Evolutionary conservation across 139 green algal species (phyloP).

Genomic region (Astrephomene gubernaculifera): DNA sequence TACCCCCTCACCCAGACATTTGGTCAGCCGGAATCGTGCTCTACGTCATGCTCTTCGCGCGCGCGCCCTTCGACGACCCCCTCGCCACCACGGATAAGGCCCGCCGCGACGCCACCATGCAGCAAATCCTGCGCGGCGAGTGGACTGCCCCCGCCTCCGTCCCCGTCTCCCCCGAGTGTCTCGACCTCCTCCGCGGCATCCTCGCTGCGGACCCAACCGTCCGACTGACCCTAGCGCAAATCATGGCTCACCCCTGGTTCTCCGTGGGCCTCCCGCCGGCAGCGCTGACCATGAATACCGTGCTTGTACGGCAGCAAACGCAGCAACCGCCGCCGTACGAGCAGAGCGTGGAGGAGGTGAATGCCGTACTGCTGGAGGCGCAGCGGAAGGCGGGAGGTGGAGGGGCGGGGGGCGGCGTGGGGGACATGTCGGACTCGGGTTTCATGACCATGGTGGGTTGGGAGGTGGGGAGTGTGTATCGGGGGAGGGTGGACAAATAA

Average conservation of each 20-base stretch:
- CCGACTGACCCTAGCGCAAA: constrained; percentile 72
- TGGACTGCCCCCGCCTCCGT: constrained; percentile 32
- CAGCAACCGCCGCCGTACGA: constrained; percentile 36
- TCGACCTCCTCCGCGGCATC: constrained; percentile 55
- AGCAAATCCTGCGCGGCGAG: constrained; percentile 61
- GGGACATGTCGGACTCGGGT: constrained; percentile 4
- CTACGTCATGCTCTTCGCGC: constrained; percentile 96
- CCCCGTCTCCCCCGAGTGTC: constrained; percentile 48
- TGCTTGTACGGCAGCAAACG: constrained; percentile 32
- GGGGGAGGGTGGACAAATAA: no score
- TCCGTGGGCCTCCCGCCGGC: constrained; percentile 50
- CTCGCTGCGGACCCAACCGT: constrained; percentile 67
- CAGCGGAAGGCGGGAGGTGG: background rate
- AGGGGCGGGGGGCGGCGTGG: background rate
- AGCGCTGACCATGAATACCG: constrained; percentile 60
- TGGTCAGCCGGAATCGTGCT: constrained; percentile 93
- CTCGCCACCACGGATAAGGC: constrained; percentile 38
- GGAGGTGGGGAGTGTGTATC: background rate
- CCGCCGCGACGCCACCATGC: constrained; percentile 54
- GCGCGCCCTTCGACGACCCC: constrained; percentile 95
- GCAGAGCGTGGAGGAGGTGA: constrained; percentile 45
- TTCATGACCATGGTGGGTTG: constrained; percentile 38
- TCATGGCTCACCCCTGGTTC: constrained; percentile 88
- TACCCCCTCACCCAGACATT: constrained; percentile 51
- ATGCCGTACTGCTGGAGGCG: constrained; percentile 40